Percentiles rank a stretch among this genome's conserved stretches.
Evolutionary conservation across 2,329 filamentous ascomycete species (phyloP).

Genomic region (Coniochaeta prunicola): DNA sequence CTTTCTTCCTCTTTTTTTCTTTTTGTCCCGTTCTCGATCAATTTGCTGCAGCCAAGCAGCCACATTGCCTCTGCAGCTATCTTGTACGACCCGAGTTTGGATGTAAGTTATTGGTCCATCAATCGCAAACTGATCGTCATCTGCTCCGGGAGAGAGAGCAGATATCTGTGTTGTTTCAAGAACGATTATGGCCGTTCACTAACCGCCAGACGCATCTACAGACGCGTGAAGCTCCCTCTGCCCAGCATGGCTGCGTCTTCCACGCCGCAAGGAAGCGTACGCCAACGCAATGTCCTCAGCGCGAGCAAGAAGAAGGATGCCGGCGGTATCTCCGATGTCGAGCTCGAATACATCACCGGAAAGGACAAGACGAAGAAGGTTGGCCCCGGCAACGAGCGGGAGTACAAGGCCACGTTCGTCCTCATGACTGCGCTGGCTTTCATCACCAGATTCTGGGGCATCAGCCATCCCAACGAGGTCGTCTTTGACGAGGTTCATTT

Average conservation of each 20-base stretch:
- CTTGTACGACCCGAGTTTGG: neutral
- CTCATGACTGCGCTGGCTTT: constrained; percentile 82
- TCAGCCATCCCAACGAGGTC: constrained; percentile 90
- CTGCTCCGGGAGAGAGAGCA: too few relatives aligned
- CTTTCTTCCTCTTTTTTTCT: neutral
- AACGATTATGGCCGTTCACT: neutral
- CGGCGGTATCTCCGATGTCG: constrained; percentile 32
- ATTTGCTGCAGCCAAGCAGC: neutral
- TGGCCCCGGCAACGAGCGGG: constrained; percentile 52
- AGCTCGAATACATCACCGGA: constrained; percentile 27
- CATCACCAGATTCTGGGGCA: constrained; percentile 89
- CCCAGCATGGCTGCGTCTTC: constrained; percentile 39
- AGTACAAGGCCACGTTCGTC: constrained; percentile 72
- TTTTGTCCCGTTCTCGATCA: neutral
- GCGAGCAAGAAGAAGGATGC: constrained; percentile 40
- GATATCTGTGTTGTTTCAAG: too few relatives aligned
- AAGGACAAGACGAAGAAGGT: constrained; percentile 35
- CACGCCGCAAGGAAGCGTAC: constrained; percentile 50
- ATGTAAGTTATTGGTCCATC: neutral
- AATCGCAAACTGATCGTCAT: neutral
- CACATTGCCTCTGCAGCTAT: neutral
- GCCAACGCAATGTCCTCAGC: constrained; percentile 47
- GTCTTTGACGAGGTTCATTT: constrained; percentile 99
- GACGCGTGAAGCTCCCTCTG: neutral
- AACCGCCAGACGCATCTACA: neutral